Evolutionary conservation across 257 asterid species (phyloP).

Genomic region (Cynanchum wilfordii): DNA sequence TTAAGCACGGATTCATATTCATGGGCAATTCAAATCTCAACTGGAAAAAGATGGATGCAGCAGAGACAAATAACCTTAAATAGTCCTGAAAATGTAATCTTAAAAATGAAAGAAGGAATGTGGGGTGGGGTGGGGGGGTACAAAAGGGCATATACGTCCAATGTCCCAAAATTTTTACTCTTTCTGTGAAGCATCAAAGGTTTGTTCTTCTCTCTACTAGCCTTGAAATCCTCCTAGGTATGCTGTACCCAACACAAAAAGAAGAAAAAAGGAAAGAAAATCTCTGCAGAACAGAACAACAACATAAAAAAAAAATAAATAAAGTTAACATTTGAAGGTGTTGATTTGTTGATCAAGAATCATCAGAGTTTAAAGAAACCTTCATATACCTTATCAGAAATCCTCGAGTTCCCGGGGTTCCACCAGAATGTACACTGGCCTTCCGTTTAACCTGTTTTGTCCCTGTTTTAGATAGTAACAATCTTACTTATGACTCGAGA

Average conservation of each 20-base stretch:
- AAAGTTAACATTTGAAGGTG: not conserved
- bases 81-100: not conserved
- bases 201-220: not conserved
- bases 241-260: not conserved
- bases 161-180: not conserved
- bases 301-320: not conserved
- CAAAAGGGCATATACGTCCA: not conserved
- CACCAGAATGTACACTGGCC: slow-evolving; percentile 69
- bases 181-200: not conserved
- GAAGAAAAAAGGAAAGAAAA: not conserved
- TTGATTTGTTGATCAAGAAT: not conserved
- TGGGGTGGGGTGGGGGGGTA: not conserved
- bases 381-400: slow-evolving; percentile 16
- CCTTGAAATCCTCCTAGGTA: not conserved
- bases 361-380: not conserved
- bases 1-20: too few species aligned
- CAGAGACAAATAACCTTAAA: not conserved
- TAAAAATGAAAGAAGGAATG: not conserved
- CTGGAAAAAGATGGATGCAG: too few species aligned
- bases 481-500: too few species aligned
- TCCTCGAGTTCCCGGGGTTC: slow-evolving; percentile 54
- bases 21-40: too few species aligned
- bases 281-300: not conserved
- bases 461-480: slow-evolving; percentile 40
- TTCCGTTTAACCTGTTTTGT: slow-evolving; percentile 59